These are phyloP conservation scores for Metarhizium brunneum DNA, from an alignment of 2,329 filamentous ascomycete genomes.

Conservation along the genomic window DNA sequence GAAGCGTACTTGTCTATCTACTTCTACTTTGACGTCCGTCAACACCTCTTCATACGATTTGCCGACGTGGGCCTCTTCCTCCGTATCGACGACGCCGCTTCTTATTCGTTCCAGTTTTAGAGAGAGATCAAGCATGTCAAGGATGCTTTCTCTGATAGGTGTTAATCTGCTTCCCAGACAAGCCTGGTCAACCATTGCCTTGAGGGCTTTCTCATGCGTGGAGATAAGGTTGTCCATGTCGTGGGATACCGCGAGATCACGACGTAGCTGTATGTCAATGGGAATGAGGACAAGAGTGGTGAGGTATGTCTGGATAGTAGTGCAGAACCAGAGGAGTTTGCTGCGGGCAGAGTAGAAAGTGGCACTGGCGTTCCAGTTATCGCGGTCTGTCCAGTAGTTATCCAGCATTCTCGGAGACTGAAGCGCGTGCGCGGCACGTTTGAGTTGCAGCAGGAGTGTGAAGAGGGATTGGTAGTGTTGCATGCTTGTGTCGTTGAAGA, in stretches of 20 bases:
- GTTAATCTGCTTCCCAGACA: conserved; percentile 59
- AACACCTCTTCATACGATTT: conserved; percentile 43
- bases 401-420: conserved; percentile 41
- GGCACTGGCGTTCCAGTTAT: conserved; percentile 32
- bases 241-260: conserved; percentile 47
- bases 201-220: conserved; percentile 56
- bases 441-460: conserved; percentile 68
- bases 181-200: conserved; percentile 55
- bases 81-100: conserved; percentile 5
- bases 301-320: conserved; percentile 66
- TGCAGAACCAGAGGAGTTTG: conserved; percentile 69
- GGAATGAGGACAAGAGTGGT: conserved; percentile 62
- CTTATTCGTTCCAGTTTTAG: conserved; percentile 59
- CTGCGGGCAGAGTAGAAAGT: conserved; percentile 54
- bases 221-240: conserved; percentile 77
- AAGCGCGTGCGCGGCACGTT: conserved; percentile 59
- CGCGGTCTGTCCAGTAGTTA: conserved; percentile 27
- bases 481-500: conserved; percentile 59
- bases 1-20: conserved; percentile 59
- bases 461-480: conserved; percentile 62
- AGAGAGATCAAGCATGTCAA: conserved; percentile 68
- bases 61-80: conserved; percentile 16
- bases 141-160: conserved; percentile 62
- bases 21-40: conserved; percentile 48
- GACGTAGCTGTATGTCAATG: conserved; percentile 45